Evolutionary conservation across 2,329 filamentous ascomycete species (phyloP).

Genomic region (Cadophora gregata): DNA sequence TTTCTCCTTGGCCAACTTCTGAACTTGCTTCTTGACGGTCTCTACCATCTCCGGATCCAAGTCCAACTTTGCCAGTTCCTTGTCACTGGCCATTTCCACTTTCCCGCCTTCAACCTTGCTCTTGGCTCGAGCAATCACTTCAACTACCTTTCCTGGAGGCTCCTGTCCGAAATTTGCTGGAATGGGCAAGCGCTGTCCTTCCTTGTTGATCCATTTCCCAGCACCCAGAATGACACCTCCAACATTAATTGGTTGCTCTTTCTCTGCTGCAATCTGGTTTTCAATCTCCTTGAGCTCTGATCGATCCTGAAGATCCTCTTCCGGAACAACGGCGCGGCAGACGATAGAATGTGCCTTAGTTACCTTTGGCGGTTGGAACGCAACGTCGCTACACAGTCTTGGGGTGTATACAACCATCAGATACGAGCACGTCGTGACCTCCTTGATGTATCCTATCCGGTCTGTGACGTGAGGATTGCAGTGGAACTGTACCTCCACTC

Average conservation of each 20-base stretch:
- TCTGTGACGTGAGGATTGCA: conserved; percentile 69
- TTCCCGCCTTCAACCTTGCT: conserved; percentile 41
- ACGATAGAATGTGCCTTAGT: conserved; percentile 66
- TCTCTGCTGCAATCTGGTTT: conserved; percentile 43
- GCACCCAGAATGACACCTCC: conserved; percentile 41
- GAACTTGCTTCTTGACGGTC: conserved; percentile 69
- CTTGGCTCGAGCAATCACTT: conserved; percentile 38
- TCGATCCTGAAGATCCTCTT: conserved; percentile 43
- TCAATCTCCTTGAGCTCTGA: conserved; percentile 49
- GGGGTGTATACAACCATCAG: conserved; percentile 77
- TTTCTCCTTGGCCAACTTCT: conserved; percentile 71
- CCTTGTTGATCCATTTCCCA: conserved; percentile 42
- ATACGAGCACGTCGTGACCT: conserved; percentile 73
- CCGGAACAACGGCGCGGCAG: conserved; percentile 64
- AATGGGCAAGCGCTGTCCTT: conserved; percentile 40
- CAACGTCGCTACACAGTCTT: conserved; percentile 76
- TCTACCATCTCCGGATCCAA: conserved; percentile 66
- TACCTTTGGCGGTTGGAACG: conserved; percentile 71
- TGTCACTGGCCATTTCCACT: conserved; percentile 56
- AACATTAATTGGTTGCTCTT: conserved; percentile 43
- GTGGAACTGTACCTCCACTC: conserved; percentile 66
- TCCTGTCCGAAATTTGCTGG: conserved; percentile 52
- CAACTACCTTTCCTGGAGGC: conserved; percentile 54
- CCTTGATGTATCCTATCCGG: conserved; percentile 75
- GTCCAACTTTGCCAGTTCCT: conserved; percentile 72